Percentiles rank a stretch among this genome's conserved stretches.
Evolutionary conservation across 2,329 filamentous ascomycete species (phyloP).

Genomic region (Penicillium italicum): DNA sequence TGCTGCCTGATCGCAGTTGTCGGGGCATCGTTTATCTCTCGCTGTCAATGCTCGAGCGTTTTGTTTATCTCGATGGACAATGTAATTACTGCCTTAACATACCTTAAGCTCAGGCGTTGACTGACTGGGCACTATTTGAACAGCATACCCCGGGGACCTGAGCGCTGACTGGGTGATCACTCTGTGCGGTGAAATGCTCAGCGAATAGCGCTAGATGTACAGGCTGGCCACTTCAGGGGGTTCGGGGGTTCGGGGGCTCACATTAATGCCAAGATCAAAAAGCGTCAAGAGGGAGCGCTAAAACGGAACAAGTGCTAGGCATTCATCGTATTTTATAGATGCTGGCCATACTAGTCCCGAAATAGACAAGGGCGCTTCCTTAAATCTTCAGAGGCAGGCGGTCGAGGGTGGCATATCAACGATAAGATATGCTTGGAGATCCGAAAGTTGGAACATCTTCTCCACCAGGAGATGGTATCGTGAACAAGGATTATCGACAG

Average conservation of each 20-base stretch:
- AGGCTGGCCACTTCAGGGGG: neutral
- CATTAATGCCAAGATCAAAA: neutral
- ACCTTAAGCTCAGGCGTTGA: too few species aligned
- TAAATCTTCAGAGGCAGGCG: neutral
- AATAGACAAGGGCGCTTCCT: neutral
- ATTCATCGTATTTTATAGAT: neutral
- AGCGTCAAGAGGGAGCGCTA: neutral
- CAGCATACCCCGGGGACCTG: too few species aligned
- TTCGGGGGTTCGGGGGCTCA: neutral
- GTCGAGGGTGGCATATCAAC: slow-evolving; percentile 4
- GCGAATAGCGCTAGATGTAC: neutral
- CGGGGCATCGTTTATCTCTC: too few species aligned
- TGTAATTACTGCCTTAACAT: too few species aligned
- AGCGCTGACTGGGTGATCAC: neutral
- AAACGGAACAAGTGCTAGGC: neutral
- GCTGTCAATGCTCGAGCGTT: too few species aligned
- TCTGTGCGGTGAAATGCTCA: neutral
- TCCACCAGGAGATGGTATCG: slow-evolving; percentile 23
- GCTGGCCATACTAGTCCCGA: neutral
- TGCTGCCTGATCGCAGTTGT: too few species aligned
- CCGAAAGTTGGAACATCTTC: slow-evolving; percentile 16
- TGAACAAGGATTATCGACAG: slow-evolving; percentile 20
- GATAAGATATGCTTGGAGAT: slow-evolving; percentile 16
- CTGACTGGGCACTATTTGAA: too few species aligned
- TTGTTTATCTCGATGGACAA: too few species aligned